These are phyloP conservation scores for Aphanomyces astaci DNA, from an alignment of 352 stramenopile species.

Conservation along the genomic window DNA sequence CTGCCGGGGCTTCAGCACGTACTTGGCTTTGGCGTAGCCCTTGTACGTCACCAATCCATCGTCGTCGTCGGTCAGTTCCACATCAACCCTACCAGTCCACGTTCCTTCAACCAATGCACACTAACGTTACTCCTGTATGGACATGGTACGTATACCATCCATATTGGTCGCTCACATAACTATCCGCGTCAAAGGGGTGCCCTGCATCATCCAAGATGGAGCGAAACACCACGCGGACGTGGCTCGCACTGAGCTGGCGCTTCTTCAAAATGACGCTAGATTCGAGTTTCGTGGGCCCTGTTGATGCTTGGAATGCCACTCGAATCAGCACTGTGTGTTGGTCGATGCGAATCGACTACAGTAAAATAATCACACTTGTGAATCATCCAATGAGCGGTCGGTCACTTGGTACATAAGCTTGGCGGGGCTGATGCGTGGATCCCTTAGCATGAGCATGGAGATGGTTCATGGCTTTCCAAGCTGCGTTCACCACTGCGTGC, in stretches of 20 bases:
- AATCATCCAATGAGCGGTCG: too few species aligned
- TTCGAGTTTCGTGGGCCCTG: not conserved
- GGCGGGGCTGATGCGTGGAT: not conserved
- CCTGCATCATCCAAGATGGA: not conserved
- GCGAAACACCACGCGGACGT: not conserved
- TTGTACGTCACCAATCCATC: not conserved
- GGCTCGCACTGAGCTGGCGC: not conserved
- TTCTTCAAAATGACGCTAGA: constrained; percentile 2
- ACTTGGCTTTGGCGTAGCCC: not conserved
- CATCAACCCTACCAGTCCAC: not conserved
- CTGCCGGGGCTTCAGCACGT: not conserved
- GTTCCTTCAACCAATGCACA: not conserved
- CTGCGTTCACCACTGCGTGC: not conserved
- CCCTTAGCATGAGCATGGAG: not conserved
- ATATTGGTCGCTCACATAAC: constrained; percentile 5
- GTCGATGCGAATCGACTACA: not conserved
- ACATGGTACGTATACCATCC: too few species aligned
- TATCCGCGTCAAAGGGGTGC: not conserved
- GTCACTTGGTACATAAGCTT: not conserved
- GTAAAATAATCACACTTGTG: not conserved
- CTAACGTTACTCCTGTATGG: not conserved
- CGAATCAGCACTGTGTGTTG: not conserved
- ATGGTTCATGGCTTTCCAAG: not conserved
- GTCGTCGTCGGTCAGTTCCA: not conserved
- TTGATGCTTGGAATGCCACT: not conserved